Percentiles rank a stretch among this genome's conserved stretches.
Evolutionary conservation across 73 alveolate genomes (phyloP).

Genomic region (Paramecium caudatum): DNA sequence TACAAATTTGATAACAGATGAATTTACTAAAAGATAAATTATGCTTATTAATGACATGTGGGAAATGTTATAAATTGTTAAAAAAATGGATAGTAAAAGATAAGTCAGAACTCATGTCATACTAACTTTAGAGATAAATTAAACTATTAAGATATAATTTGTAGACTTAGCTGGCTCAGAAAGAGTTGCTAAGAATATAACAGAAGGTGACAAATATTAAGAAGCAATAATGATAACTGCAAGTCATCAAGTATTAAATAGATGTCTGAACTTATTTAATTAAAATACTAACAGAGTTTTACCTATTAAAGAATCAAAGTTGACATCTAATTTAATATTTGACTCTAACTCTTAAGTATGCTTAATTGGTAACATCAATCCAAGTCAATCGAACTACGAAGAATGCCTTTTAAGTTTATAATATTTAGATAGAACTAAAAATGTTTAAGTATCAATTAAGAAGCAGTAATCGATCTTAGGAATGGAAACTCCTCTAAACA

Average conservation of each 20-base stretch:
- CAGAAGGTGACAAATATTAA: conserved; percentile 74
- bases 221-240: conserved; percentile 71
- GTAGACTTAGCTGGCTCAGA: conserved; percentile 79
- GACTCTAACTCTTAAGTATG: conserved; percentile 37
- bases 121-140: conserved; percentile 46
- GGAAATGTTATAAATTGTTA: conserved; percentile 45
- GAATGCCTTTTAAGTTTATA: conserved; percentile 66
- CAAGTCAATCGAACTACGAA: conserved; percentile 77
- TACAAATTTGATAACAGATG: conserved; percentile 28
- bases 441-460: conserved; percentile 1
- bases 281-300: not conserved
- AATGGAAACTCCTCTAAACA: conserved; percentile 9
- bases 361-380: conserved; percentile 72
- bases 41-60: conserved; percentile 13
- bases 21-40: conserved; percentile 41
- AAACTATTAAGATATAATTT: conserved; percentile 58
- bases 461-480: conserved; percentile 22
- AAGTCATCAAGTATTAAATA: conserved; percentile 4
- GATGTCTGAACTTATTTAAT: conserved; percentile 29
- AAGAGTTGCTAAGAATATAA: conserved; percentile 75
- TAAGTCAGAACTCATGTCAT: conserved; percentile 21
- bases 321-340: not conserved
- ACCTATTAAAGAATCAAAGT: conserved; percentile 41
- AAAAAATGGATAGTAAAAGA: not conserved
- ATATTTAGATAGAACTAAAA: conserved; percentile 74